A percentile compares a stretch with the other conserved stretches of the same genome.
These are phyloP conservation scores for Annona cherimola DNA, from an alignment of 164 flowering plant genomes.

Conservation along the genomic window DNA sequence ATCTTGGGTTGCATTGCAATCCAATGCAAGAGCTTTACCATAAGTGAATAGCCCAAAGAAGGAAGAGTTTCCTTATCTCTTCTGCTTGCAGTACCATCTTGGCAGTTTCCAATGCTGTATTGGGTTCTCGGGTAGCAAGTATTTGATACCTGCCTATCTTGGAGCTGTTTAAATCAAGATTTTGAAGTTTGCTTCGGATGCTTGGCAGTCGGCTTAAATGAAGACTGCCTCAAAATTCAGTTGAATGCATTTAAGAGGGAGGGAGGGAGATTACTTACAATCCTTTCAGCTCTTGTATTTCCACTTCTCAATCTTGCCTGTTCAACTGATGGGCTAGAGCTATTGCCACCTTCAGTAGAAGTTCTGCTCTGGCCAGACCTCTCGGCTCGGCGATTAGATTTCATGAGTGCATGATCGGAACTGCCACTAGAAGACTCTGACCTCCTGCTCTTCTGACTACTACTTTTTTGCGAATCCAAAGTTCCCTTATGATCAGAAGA, in stretches of 20 bases:
- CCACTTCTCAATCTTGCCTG: constrained; percentile 20
- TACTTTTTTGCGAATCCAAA: constrained; percentile 8
- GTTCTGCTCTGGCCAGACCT: constrained; percentile 23
- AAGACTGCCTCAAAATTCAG: not conserved
- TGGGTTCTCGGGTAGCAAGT: too few species aligned
- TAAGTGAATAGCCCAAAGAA: too few species aligned
- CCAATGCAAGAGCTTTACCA: too few species aligned
- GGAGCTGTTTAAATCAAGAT: too few species aligned
- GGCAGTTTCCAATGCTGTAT: too few species aligned
- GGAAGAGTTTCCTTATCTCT: too few species aligned
- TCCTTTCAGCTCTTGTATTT: constrained; percentile 18
- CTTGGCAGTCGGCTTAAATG: not conserved
- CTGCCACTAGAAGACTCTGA: constrained; percentile 32
- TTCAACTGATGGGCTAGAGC: constrained; percentile 16
- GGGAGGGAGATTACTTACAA: constrained; percentile 24
- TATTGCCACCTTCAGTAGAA: constrained; percentile 16
- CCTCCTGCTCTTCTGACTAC: constrained; percentile 14
- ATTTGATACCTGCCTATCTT: too few species aligned
- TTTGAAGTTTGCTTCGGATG: too few species aligned
- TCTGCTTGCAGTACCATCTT: too few species aligned
- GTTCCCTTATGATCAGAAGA: not conserved
- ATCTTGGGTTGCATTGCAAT: too few species aligned
- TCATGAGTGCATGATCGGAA: constrained; percentile 28
- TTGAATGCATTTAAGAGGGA: not conserved
- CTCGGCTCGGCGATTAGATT: constrained; percentile 13